phyloP scores from a whole-genome alignment of 2,329 filamentous ascomycete genomes.

The Aspergillus ruber region DNA sequence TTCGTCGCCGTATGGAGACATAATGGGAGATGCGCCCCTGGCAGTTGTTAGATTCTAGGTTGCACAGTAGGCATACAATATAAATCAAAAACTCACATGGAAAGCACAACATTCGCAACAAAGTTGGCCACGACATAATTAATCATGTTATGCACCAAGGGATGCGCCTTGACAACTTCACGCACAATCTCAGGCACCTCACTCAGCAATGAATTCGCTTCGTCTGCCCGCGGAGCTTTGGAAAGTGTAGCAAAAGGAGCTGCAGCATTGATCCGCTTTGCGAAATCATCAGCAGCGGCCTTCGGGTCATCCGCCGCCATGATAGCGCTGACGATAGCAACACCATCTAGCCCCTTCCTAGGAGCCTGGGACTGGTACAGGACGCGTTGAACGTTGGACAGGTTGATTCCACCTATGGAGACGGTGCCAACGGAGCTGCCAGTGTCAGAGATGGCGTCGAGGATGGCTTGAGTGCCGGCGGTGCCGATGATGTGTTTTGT shows the following conservation, averaged over 20 bases:
- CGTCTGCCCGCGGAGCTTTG: constrained; percentile 20
- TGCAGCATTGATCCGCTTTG: constrained; percentile 45
- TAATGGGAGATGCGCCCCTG: constrained; percentile 79
- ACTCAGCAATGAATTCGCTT: constrained; percentile 24
- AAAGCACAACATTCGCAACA: constrained; percentile 81
- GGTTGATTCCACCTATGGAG: constrained; percentile 84
- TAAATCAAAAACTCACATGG: constrained; percentile 43
- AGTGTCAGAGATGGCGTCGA: constrained; percentile 52
- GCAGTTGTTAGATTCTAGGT: constrained; percentile 9
- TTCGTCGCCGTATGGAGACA: constrained; percentile 82
- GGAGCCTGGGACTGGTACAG: constrained; percentile 60
- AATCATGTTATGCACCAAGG: constrained; percentile 93
- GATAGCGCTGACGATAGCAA: constrained; percentile 86
- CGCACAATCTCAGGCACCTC: constrained; percentile 47
- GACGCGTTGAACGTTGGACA: constrained; percentile 66
- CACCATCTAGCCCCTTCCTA: constrained; percentile 63
- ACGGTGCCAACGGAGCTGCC: constrained; percentile 49
- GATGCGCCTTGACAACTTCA: constrained; percentile 56
- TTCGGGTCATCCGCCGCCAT: constrained; percentile 65
- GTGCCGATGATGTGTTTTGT: constrained; percentile 76
- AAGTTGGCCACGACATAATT: constrained; percentile 95
- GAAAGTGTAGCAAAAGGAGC: constrained; percentile 28
- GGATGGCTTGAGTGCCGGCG: constrained; percentile 61
- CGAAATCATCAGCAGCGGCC: constrained; percentile 55
- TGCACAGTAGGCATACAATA: background rate